phyloP scores from a whole-genome alignment of 768 basidiomycete species.

The Pisolithus tinctorius region DNA sequence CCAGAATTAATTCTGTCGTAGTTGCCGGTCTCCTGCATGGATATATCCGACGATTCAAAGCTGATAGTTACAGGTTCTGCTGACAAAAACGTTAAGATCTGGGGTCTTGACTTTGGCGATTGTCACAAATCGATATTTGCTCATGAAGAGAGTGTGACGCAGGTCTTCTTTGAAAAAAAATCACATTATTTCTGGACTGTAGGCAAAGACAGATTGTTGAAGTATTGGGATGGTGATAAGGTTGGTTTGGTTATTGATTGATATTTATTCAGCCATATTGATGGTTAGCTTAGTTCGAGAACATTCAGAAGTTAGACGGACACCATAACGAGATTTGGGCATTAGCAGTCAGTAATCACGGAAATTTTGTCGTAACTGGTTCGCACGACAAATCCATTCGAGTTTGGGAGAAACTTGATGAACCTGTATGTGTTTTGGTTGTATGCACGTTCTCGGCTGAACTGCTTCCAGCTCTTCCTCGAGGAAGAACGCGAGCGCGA shows the following conservation, averaged over 20 bases:
- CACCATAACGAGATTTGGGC: slow-evolving; percentile 98
- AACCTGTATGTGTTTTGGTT: slow-evolving; percentile 54
- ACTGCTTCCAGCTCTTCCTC: slow-evolving; percentile 68
- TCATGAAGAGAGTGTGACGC: slow-evolving; percentile 96
- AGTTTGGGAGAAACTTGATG: slow-evolving; percentile 99
- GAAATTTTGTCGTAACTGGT: slow-evolving; percentile 92
- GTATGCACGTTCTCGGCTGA: background rate
- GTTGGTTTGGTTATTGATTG: slow-evolving; percentile 30
- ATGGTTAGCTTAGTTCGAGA: slow-evolving; percentile 66
- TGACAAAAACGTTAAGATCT: slow-evolving; percentile 99
- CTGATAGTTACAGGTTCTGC: slow-evolving; percentile 95
- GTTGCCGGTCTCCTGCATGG: slow-evolving; percentile 97
- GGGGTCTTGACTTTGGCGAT: slow-evolving; percentile 99
- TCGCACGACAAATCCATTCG: slow-evolving; percentile 98
- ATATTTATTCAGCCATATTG: background rate
- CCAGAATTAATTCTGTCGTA: slow-evolving; percentile 23
- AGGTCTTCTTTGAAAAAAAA: slow-evolving; percentile 81
- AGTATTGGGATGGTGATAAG: slow-evolving; percentile 99
- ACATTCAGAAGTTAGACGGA: slow-evolving; percentile 92
- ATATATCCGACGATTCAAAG: slow-evolving; percentile 94
- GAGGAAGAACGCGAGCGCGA: slow-evolving; percentile 98
- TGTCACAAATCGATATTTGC: slow-evolving; percentile 98
- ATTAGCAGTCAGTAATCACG: slow-evolving; percentile 76
- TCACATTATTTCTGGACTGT: slow-evolving; percentile 98
- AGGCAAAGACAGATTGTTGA: slow-evolving; percentile 87